Evolutionary conservation across 768 basidiomycete species (phyloP).

Genomic region (Agaricus sinodeliciosus): DNA sequence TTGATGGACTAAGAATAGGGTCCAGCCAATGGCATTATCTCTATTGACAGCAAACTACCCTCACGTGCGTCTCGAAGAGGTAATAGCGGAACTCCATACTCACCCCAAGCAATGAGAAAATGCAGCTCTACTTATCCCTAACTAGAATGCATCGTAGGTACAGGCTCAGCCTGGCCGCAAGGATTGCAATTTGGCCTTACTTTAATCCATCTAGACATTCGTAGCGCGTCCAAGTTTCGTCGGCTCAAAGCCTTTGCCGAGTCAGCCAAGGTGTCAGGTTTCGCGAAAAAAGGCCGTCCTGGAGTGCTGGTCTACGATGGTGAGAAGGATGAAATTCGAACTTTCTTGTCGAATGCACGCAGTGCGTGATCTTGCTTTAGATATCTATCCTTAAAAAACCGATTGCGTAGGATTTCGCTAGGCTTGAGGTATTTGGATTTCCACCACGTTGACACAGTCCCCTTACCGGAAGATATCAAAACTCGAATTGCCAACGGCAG

Average conservation of each 20-base stretch:
- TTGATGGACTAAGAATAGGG: neutral
- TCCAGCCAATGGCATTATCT: conserved; percentile 11
- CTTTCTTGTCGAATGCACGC: conserved; percentile 31
- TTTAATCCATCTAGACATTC: conserved; percentile 23
- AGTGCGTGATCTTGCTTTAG: conserved; percentile 18
- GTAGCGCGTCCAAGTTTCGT: conserved; percentile 34
- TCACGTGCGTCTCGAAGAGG: neutral
- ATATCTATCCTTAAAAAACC: neutral
- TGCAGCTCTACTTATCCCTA: conserved; percentile 26
- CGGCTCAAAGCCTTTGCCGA: conserved; percentile 32
- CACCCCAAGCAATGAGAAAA: neutral
- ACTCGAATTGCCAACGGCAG: conserved; percentile 19
- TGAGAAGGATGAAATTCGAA: conserved; percentile 23
- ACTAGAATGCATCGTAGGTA: conserved; percentile 37
- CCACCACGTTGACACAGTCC: conserved; percentile 32
- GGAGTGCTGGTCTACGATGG: conserved; percentile 39
- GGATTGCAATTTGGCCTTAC: neutral
- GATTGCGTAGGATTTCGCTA: conserved; percentile 7
- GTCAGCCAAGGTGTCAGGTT: conserved; percentile 30
- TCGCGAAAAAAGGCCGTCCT: conserved; percentile 38
- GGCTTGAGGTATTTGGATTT: conserved; percentile 38
- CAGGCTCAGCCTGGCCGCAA: neutral
- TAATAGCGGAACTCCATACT: too few species aligned
- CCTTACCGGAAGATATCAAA: conserved; percentile 13
- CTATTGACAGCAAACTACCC: neutral